Evolutionary conservation across 179 eudicot genomes (phyloP), one percentile per base, ranked within the genome.

Genomic region (Silene noctiflora): DNA sequence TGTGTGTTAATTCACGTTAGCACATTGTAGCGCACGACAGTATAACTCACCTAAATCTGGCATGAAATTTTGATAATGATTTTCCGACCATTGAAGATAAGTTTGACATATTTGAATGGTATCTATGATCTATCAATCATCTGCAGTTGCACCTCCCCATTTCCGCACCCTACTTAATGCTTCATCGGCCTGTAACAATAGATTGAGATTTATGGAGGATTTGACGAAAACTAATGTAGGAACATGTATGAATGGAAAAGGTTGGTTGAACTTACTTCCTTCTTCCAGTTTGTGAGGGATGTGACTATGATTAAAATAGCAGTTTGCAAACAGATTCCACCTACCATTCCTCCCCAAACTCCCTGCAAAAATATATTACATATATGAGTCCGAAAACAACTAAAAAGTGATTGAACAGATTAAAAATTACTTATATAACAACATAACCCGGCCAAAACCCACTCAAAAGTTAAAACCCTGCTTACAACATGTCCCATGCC

Each of bases 271-370:
- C 89, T 61, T 22, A 91, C 97, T 78, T 90, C 97, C 77, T 86
- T 88, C 22, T 76, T 81, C 97, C 97, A 92, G 74, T 92, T 89
- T 61, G 88, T 89, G 73, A 81, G 72, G 3, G 89, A 75, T 71
- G 83, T 79, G 69, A 92, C 75, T 17, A 77, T 68, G 42, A 92
- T 77, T 78, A 91, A 78, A 79, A 92, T 87, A 8, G 79, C 33
- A 6, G 97, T 92, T 78, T 92, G 97, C 86, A 91, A 78, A 69
- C 79, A 71, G 75, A 91, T 86, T 77, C 97, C 96, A 51, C 89
- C 91, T 16, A 91, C 83, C 96, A 92, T 85, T 48, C 97, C 97
- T 19, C 94, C 87, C 97, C 97, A 91, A 61, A 91, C 86, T 77
- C 97, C 97, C 92, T 91, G 85, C 76, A 83, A 10, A 17, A 55